Conservation (phyloP, 139 green algal species). For the Chlamydomonas urium region DNA sequence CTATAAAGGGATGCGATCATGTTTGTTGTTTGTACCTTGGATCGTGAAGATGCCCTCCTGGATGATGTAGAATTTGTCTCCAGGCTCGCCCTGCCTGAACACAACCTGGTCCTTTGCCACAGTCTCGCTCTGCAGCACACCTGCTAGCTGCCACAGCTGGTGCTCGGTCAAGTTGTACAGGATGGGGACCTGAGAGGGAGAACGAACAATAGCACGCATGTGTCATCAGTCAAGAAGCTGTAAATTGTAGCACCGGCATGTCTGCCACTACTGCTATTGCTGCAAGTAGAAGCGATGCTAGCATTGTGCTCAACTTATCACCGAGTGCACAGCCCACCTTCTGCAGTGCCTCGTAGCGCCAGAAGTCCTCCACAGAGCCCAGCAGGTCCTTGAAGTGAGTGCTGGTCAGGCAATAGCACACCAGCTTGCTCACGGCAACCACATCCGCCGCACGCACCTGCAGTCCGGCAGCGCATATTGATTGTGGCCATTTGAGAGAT, state of each 20-base stretch:
- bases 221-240: no score
- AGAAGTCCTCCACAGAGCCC: slow-evolving; percentile 75
- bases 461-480: no score
- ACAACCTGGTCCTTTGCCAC: slow-evolving; percentile 50
- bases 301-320: no score
- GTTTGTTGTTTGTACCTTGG: neutral
- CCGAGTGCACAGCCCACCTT: no score
- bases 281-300: no score
- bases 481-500: no score
- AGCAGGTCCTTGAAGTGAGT: slow-evolving; percentile 78
- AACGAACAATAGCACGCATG: no score
- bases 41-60: slow-evolving; percentile 67
- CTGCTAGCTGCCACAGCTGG: slow-evolving; percentile 76
- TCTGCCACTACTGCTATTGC: no score
- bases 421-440: slow-evolving; percentile 27
- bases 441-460: slow-evolving; percentile 36
- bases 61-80: slow-evolving; percentile 85
- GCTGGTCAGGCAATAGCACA: slow-evolving; percentile 65
- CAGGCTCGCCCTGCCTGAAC: slow-evolving; percentile 58
- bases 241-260: no score
- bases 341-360: slow-evolving; percentile 77
- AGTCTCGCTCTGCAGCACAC: slow-evolving; percentile 41
- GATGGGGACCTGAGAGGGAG: slow-evolving; percentile 57
- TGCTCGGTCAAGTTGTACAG: slow-evolving; percentile 66
- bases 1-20: neutral